These are phyloP conservation scores for Paraconiothyrium sp. DNA, from an alignment of 2,329 filamentous ascomycete species.

Conservation along the genomic window DNA sequence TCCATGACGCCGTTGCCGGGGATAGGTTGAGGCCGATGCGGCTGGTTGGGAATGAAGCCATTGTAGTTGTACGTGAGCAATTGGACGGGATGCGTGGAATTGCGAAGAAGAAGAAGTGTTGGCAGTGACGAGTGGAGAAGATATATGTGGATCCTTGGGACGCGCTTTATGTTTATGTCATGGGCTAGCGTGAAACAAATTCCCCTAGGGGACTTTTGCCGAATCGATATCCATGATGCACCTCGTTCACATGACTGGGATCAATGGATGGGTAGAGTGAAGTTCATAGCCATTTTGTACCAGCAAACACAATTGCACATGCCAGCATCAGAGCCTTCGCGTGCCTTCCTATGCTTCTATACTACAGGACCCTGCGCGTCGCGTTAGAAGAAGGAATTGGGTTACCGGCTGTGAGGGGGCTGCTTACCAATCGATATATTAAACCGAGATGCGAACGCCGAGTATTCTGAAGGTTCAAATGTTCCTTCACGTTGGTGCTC, in stretches of 20 bases:
- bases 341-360: too few relatives aligned
- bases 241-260: not conserved
- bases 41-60: conserved; percentile 21
- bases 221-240: not conserved
- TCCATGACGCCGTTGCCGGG: conserved; percentile 52
- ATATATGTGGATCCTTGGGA: not conserved
- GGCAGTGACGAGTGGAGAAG: not conserved
- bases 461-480: not conserved
- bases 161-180: not conserved
- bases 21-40: conserved; percentile 45
- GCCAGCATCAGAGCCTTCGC: too few relatives aligned
- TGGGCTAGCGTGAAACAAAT: not conserved
- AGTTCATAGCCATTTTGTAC: not conserved
- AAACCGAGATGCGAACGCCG: not conserved
- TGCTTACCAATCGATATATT: not conserved
- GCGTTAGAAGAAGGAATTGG: not conserved
- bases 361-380: not conserved
- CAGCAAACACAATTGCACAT: too few relatives aligned
- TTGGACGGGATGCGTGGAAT: not conserved
- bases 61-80: not conserved
- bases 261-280: not conserved
- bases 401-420: too few relatives aligned
- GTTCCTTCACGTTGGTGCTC: not conserved
- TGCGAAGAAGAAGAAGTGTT: not conserved
- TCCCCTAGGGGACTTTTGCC: not conserved